phyloP scores from a whole-genome alignment of 2,329 filamentous ascomycete species.

The Paecilomyces dactylethromorphus region DNA sequence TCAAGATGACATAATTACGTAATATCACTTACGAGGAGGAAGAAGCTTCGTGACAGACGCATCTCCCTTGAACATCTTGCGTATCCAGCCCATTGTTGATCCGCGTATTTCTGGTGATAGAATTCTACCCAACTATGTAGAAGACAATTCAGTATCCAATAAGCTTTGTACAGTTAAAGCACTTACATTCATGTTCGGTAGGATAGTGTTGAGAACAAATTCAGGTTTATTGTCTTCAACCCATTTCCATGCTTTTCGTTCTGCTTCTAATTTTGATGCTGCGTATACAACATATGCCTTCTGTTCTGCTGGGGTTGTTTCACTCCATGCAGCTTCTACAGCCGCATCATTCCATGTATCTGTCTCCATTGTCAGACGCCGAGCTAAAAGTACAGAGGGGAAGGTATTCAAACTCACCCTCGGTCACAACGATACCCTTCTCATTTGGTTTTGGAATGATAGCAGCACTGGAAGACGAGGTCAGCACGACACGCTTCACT shows the following conservation, averaged over 20 bases:
- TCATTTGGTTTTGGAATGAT: conserved; percentile 1
- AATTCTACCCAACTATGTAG: background rate
- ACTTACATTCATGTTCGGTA: conserved; percentile 27
- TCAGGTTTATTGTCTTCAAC: conserved; percentile 35
- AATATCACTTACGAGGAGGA: background rate
- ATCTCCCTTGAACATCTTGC: background rate
- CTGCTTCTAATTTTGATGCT: conserved; percentile 42
- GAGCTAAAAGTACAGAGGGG: background rate
- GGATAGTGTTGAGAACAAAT: conserved; percentile 34
- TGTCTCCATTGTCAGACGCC: conserved; percentile 1
- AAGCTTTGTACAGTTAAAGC: background rate
- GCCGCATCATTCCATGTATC: conserved; percentile 13
- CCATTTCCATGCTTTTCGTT: conserved; percentile 43
- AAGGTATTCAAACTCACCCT: background rate
- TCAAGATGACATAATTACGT: background rate
- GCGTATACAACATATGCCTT: conserved; percentile 30
- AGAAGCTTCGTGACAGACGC: background rate
- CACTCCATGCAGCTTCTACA: conserved; percentile 28
- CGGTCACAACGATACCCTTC: conserved; percentile 2
- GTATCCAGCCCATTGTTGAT: background rate
- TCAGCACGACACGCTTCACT: conserved; percentile 6
- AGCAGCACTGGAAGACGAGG: conserved; percentile 5
- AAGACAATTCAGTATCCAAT: background rate
- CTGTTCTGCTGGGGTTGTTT: conserved; percentile 20
- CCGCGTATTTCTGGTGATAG: background rate